These are phyloP conservation scores for Sporisorium iseilematis-ciliati DNA, from an alignment of 1,284 basidiomycete genomes.

Conservation along the genomic window DNA sequence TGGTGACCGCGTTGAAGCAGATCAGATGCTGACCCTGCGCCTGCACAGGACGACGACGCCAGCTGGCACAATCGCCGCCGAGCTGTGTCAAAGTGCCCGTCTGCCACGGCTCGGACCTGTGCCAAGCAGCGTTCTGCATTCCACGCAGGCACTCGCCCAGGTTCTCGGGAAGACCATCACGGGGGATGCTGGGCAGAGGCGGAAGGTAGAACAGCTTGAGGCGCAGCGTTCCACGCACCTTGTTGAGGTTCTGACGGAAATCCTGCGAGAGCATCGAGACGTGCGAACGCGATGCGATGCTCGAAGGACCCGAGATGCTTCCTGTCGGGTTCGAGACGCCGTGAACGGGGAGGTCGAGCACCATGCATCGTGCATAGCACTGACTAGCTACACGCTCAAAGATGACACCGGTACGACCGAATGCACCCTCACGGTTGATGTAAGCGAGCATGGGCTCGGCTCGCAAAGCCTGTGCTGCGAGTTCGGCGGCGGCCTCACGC, in stretches of 20 bases:
- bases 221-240: constrained; percentile 61
- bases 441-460: constrained; percentile 60
- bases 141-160: constrained; percentile 92
- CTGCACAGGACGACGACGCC: constrained; percentile 86
- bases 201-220: constrained; percentile 81
- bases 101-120: constrained; percentile 81
- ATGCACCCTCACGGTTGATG: constrained; percentile 63
- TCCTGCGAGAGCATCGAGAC: constrained; percentile 38
- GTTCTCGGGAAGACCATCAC: constrained; percentile 85
- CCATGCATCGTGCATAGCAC: constrained; percentile 56
- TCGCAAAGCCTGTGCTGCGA: constrained; percentile 36
- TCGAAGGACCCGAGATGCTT: constrained; percentile 49
- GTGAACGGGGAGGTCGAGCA: constrained; percentile 63
- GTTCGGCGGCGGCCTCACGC: constrained; percentile 38
- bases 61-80: constrained; percentile 92
- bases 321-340: constrained; percentile 53
- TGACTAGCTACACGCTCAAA: constrained; percentile 59
- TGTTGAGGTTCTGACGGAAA: constrained; percentile 55
- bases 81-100: constrained; percentile 93
- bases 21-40: constrained; percentile 87
- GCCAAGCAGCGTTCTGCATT: constrained; percentile 87
- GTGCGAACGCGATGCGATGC: constrained; percentile 43
- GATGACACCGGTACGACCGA: constrained; percentile 58
- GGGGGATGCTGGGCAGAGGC: constrained; percentile 82
- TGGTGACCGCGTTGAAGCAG: constrained; percentile 94